phyloP scores from a whole-genome alignment of 1,284 basidiomycete genomes.

The Cryptococcus sp. region DNA sequence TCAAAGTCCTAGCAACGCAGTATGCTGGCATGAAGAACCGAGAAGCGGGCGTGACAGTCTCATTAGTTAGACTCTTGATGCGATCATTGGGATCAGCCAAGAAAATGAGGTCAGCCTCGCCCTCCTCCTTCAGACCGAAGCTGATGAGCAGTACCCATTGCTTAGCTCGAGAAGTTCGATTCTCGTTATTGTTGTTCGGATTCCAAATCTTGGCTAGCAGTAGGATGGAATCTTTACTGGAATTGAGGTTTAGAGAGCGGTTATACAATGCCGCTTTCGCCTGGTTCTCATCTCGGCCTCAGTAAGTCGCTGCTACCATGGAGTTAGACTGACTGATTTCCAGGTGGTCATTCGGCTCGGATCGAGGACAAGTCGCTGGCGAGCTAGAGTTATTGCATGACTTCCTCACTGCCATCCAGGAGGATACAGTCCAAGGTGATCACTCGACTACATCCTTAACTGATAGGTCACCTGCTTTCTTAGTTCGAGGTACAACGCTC shows the following conservation, averaged over 20 bases:
- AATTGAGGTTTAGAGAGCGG: constrained; percentile 68
- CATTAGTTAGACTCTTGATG: constrained; percentile 78
- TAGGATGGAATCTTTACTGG: constrained; percentile 76
- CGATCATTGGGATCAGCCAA: constrained; percentile 65
- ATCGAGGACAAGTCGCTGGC: constrained; percentile 79
- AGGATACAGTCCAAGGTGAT: constrained; percentile 65
- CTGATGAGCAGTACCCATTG: constrained; percentile 70
- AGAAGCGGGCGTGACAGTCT: constrained; percentile 74
- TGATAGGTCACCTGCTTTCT: constrained; percentile 51
- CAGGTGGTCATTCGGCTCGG: constrained; percentile 92
- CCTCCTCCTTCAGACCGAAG: not conserved
- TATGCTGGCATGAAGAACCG: constrained; percentile 91
- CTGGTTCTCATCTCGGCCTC: constrained; percentile 88
- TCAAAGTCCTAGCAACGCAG: constrained; percentile 88
- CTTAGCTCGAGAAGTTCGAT: constrained; percentile 81
- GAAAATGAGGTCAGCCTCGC: constrained; percentile 61
- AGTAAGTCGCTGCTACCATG: constrained; percentile 55
- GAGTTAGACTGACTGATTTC: not conserved
- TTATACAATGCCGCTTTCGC: constrained; percentile 77
- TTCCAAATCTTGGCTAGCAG: constrained; percentile 89
- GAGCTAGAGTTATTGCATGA: constrained; percentile 85
- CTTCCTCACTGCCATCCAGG: constrained; percentile 70
- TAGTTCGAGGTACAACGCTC: constrained; percentile 26
- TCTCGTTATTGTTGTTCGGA: constrained; percentile 85
- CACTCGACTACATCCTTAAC: constrained; percentile 67